Base-by-base conservation (phyloP, 2,329 filamentous ascomycete species). In the Lachnellula cervina region DNA sequence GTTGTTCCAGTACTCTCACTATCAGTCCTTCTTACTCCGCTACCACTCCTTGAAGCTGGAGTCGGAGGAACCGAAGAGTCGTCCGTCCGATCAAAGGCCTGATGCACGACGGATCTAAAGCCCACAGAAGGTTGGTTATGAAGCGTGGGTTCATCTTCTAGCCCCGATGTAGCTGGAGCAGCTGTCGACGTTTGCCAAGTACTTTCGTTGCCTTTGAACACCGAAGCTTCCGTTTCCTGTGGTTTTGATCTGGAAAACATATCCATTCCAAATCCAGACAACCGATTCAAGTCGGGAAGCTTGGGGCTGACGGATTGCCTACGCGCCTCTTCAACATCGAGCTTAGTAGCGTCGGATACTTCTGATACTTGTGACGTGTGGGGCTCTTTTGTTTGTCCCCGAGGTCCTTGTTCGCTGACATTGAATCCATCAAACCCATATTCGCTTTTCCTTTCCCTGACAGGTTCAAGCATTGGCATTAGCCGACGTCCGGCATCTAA, bases 61-160 rank as follows among this genome's bases (percentile, higher is more conserved):
- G 79, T 78, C 9, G 76, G 73, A 3, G 81, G 80, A 43, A 77
- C 72, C 5, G 68, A 68, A 6, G 75, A 74, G 38, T 81, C 80
- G 58, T 83, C 77, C 25, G 49, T 74, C 46, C 77, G 75, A 64
- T 86, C 83, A 64, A 88, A 88, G 16, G 84, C 84, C 66, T 85
- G 80, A 62, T 86, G 76, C 4, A 88, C 84, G 14, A 82, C 80
- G 1, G 82, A 80, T 37, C 72, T 72, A 64, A 82, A 83, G n/a
- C 81, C 80, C 17, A 76, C 60, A 2, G 80, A 82, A 3, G 77
- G 73, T 58, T 80, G 76, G 59, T 79, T 78, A 6, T 77, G 74
- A n/a, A 82, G 67, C 43, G 68, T 61, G 43, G 62, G 40, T 28
- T 48, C 51, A 7, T 65, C 62, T 23, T 51, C 50, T 5, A 38